phyloP scores from a whole-genome alignment of 2,329 filamentous ascomycete species.

The Alternaria novae-zelandiae region DNA sequence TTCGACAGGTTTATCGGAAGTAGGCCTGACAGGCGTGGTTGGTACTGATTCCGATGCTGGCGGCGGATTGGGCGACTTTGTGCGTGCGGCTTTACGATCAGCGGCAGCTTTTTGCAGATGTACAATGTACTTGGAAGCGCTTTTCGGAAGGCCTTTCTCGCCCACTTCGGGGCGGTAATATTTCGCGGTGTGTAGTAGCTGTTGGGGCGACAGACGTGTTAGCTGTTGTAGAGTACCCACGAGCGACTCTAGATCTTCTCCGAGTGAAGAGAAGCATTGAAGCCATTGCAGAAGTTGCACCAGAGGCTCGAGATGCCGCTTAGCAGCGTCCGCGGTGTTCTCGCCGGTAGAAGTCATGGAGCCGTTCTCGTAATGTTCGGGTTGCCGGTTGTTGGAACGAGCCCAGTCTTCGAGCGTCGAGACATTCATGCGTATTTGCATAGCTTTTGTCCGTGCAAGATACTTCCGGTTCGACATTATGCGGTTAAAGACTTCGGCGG shows the following conservation, averaged over 20 bases:
- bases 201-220: constrained; percentile 81
- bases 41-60: constrained; percentile 45
- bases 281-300: constrained; percentile 97
- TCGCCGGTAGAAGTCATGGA: constrained; percentile 86
- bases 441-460: constrained; percentile 93
- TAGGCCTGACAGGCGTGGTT: constrained; percentile 40
- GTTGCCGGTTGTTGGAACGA: constrained; percentile 86
- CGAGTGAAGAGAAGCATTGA: constrained; percentile 94
- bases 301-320: constrained; percentile 84
- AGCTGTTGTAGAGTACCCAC: constrained; percentile 89
- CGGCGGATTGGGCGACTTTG: constrained; percentile 41
- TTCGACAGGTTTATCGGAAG: constrained; percentile 29
- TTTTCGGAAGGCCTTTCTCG: constrained; percentile 89
- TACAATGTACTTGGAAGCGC: constrained; percentile 83
- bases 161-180: constrained; percentile 95
- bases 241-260: constrained; percentile 86
- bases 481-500: constrained; percentile 94
- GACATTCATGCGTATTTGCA: constrained; percentile 99
- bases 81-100: constrained; percentile 50
- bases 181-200: constrained; percentile 88
- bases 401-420: constrained; percentile 97
- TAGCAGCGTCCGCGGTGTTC: constrained; percentile 81
- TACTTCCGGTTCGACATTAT: constrained; percentile 97
- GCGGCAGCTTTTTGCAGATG: constrained; percentile 78
- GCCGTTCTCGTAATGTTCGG: constrained; percentile 93